phyloP scores from a whole-genome alignment of 2,329 filamentous ascomycete genomes.

The Fusarium setosum region DNA sequence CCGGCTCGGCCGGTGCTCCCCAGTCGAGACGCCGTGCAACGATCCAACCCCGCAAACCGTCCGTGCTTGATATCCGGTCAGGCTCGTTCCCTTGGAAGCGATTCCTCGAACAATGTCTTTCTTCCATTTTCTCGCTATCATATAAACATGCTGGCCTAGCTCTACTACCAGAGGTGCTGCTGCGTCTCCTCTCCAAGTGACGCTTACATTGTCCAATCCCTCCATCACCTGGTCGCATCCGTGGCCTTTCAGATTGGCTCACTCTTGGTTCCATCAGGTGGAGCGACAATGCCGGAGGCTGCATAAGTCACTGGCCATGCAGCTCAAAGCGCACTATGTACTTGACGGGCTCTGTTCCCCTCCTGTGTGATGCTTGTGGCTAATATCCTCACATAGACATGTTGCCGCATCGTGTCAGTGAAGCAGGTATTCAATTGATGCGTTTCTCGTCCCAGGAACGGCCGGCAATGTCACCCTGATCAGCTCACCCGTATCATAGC shows the following conservation, averaged over 20 bases:
- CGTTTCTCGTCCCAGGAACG: neutral
- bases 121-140: neutral
- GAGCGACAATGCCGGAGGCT: slow-evolving; percentile 20
- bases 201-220: slow-evolving; percentile 4
- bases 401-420: neutral
- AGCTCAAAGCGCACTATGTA: neutral
- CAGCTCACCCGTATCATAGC: neutral
- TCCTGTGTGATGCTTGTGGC: slow-evolving; percentile 5
- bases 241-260: slow-evolving; percentile 17
- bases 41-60: slow-evolving; percentile 15
- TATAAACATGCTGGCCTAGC: neutral
- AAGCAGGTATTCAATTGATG: neutral
- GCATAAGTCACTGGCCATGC: slow-evolving; percentile 8
- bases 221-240: slow-evolving; percentile 11
- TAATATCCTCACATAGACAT: neutral
- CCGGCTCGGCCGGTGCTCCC: slow-evolving; percentile 1
- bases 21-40: slow-evolving; percentile 21
- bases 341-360: slow-evolving; percentile 4
- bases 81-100: neutral
- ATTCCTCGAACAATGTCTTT: neutral
- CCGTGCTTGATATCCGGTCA: neutral
- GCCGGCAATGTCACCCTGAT: neutral
- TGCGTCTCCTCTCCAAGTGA: neutral
- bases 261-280: slow-evolving; percentile 13
- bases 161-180: neutral